Base-by-base conservation (phyloP, 2,329 filamentous ascomycete genomes). In the Aspergillus pseudonomiae region DNA sequence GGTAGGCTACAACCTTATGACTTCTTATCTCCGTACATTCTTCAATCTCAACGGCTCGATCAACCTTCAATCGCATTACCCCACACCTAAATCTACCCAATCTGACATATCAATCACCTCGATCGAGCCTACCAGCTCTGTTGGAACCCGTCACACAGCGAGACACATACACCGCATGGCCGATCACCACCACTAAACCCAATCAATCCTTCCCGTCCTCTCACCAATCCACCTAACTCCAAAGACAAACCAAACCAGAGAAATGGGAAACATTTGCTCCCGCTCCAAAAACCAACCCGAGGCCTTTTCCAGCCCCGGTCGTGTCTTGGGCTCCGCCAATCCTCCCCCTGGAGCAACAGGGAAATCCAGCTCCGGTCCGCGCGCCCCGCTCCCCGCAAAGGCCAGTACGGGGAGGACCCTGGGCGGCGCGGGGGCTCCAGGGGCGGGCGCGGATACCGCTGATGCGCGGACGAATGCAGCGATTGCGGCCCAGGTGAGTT, bases 251-350 rank as follows among this genome's bases (percentile, higher is more conserved):
- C 34, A 50, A 61, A 28, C 59, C 60, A 34, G 46, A 62, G 62
- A 21, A 43, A 97, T 97, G 94, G 94, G 94, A 64, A 94, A 93
- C 77, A 85, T 93, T 79, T 97, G 92, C 82, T 91, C 92, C 75
- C 93, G 92, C 77, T 85, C 83, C 63, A 81, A 87, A 36, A 80
- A 86, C 66, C 73, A 82, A 67, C 71, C 81, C 50, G 88, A 91
- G 70, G 83, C 87, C 77, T 95, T 93, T 81, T 80, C 87, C 59
- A 86, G 87, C 60, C 89, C 91, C 56, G 93, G 92, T 64, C 90
- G 92, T 60, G 86, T 88, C 43, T 84, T 96, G 60, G 90, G 88
- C 68, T 83, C 88, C 45, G 45, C 45, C 43, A 81, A 83, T 16
- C 43, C 65, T 43, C 59, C 46, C 6, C 54, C 59, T 5, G 28